Conservation (phyloP, 805 yeast species). For the Pichia scutulata region DNA sequence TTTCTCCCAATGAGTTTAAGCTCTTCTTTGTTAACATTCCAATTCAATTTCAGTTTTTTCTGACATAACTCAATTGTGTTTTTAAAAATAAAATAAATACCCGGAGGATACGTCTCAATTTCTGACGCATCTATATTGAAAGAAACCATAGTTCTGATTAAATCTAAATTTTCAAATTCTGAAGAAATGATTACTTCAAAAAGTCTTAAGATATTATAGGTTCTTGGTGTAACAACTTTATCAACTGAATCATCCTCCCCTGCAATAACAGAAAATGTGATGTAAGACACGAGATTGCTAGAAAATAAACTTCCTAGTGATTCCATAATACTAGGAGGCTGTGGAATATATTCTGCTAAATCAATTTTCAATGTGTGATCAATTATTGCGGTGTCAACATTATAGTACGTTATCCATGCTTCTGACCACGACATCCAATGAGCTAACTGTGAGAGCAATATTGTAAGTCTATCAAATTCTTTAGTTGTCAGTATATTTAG, state of each 20-base stretch:
- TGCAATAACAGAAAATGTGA: conserved; percentile 59
- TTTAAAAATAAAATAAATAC: conserved; percentile 58
- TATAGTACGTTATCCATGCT: conserved; percentile 54
- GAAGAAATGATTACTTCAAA: conserved; percentile 58
- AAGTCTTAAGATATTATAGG: conserved; percentile 47
- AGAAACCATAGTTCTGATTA: conserved; percentile 56
- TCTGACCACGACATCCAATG: conserved; percentile 71
- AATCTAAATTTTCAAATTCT: conserved; percentile 41
- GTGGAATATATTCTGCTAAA: conserved; percentile 37
- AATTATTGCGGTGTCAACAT: conserved; percentile 24
- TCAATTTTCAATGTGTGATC: conserved; percentile 36
- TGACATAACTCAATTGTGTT: conserved; percentile 51
- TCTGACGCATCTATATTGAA: conserved; percentile 42
- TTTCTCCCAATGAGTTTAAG: conserved; percentile 59
- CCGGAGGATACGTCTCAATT: conserved; percentile 67
- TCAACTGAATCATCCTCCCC: conserved; percentile 57
- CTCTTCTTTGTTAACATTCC: conserved; percentile 32
- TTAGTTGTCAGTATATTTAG: conserved; percentile 41
- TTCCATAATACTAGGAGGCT: conserved; percentile 54
- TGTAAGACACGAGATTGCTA: conserved; percentile 43
- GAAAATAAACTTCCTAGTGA: conserved; percentile 46
- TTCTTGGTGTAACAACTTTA: conserved; percentile 56
- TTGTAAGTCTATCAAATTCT: conserved; percentile 36
- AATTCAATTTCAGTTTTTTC: conserved; percentile 41
- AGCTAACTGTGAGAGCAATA: conserved; percentile 53